phyloP scores from a whole-genome alignment of 495 filamentous ascomycete species.

The Daldinia childiae region DNA sequence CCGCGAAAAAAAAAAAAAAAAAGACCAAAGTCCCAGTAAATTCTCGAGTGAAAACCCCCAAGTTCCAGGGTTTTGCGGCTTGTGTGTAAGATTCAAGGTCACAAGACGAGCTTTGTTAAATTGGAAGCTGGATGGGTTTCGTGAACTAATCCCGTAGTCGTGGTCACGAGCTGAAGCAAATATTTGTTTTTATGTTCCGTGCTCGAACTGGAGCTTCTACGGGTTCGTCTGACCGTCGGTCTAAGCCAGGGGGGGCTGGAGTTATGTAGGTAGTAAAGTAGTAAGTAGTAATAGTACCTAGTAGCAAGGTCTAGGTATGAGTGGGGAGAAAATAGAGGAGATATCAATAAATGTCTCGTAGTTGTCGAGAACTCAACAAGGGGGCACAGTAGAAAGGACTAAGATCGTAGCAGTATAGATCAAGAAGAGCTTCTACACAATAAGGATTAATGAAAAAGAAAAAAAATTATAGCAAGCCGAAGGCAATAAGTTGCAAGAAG shows the following conservation, averaged over 20 bases:
- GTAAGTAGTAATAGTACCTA: slow-evolving; percentile 11
- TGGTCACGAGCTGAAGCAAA: slow-evolving; percentile 25
- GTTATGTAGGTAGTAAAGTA: neutral
- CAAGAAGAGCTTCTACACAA: neutral
- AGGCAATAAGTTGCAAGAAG: neutral
- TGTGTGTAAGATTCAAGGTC: slow-evolving; percentile 21
- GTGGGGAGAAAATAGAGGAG: slow-evolving; percentile 27
- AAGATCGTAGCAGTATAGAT: neutral
- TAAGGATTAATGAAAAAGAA: slow-evolving; percentile 11
- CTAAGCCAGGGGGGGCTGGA: neutral
- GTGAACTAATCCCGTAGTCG: slow-evolving; percentile 18
- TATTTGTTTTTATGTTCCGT: slow-evolving; percentile 23
- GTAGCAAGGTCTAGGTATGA: slow-evolving; percentile 3
- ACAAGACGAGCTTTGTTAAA: slow-evolving; percentile 33
- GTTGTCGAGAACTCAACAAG: slow-evolving; percentile 27
- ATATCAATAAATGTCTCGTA: slow-evolving; percentile 22
- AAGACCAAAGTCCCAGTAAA: neutral
- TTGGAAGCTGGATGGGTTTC: slow-evolving; percentile 26
- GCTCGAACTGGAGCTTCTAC: slow-evolving; percentile 18
- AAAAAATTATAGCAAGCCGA: neutral
- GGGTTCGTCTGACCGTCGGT: slow-evolving; percentile 35
- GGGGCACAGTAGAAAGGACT: neutral
- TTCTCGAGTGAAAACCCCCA: neutral
- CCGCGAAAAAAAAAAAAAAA: slow-evolving; percentile 14
- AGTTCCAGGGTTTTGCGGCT: neutral